Evolutionary conservation across 129 eudicot species (phyloP), one percentile per base, ranked within the genome.

Genomic region (Chrysanthemum lavandulifolium): DNA sequence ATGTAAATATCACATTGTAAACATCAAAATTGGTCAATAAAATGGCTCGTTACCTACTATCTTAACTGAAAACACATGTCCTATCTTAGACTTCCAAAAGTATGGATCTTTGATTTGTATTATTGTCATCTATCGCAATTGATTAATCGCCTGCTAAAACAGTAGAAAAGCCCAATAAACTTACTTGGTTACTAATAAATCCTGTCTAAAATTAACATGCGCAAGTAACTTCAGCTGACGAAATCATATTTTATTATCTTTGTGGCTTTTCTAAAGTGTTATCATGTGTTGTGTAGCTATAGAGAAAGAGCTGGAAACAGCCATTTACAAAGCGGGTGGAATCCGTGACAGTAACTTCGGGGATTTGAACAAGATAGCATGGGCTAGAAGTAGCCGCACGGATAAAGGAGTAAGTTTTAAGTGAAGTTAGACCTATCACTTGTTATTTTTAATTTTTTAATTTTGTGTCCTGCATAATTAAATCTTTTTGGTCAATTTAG

Each of bases 311-410:
- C 75, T 93, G 73, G 97, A 93, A 78, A 79, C 73, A 47, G 98
- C 98, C 63, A 82, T 93, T 36, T 87, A 77, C 68, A 85, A 86
- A 71, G 98, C 92, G 62, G 97, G 98, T 15, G 98, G 98, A 56
- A 93, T 93, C 67, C 83, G 87, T 51, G 98, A 93, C 49, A 87
- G 96, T 78, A 93, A 93, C 68, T 93, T 74, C 53, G 98, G 98
- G 81, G 78, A 87, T 79, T 83, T 93, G 86, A 72, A 87, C 65
- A 93, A 90, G 77, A 82, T 93, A 80, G 88, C 82, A 15, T 93
- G 97, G 98, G 92, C 89, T 40, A 89, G 96, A 84, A 93, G 98
- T 83, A 93, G 98, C 76, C 84, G 98, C 50, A 93, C 98, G 8
- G 98, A 93, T 73, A 93, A 93, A 84, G 98, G 98, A 80, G 98